Evolutionary conservation across 306 rosid genomes (phyloP).

Genomic region (Begonia loranthoides): DNA sequence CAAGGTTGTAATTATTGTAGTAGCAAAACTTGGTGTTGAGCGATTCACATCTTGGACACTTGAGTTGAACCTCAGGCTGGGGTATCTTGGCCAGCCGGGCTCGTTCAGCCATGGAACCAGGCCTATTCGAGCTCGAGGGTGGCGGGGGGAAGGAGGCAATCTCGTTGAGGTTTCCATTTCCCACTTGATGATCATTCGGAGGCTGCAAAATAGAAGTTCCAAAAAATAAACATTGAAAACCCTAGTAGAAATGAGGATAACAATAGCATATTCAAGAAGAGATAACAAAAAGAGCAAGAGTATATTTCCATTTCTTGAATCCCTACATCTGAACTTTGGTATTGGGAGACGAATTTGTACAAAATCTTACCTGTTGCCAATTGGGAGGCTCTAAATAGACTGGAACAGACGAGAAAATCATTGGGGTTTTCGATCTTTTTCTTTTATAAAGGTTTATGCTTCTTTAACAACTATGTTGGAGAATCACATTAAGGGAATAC

Average conservation of each 20-base stretch:
- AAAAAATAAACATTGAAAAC: background rate
- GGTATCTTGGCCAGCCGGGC: slow-evolving; percentile 70
- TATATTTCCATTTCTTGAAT: background rate
- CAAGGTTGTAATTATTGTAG: slow-evolving; percentile 69
- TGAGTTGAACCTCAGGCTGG: slow-evolving; percentile 64
- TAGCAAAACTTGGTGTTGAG: slow-evolving; percentile 85
- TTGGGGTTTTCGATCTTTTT: slow-evolving; percentile 35
- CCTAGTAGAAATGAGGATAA: background rate
- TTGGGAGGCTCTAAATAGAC: slow-evolving; percentile 94
- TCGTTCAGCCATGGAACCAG: slow-evolving; percentile 79
- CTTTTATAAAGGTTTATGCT: slow-evolving; percentile 84
- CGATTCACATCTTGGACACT: slow-evolving; percentile 93
- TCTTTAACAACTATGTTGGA: slow-evolving; percentile 86
- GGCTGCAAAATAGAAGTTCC: slow-evolving; percentile 10
- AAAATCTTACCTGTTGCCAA: slow-evolving; percentile 90
- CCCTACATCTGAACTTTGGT: background rate
- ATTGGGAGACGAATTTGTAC: slow-evolving; percentile 12
- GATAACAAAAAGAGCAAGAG: slow-evolving; percentile 9
- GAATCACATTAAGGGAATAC: slow-evolving; percentile 96
- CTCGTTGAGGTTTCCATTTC: slow-evolving; percentile 26
- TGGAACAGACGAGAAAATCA: slow-evolving; percentile 97
- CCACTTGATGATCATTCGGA: slow-evolving; percentile 21
- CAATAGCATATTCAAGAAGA: slow-evolving; percentile 13
- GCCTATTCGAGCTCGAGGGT: slow-evolving; percentile 28
- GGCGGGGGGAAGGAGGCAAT: slow-evolving; percentile 27